A percentile compares a stretch with the other conserved stretches of the same genome.
Evolutionary conservation across 192 early-diverging fungal species (phyloP).

Genomic region (Umbelopsis vinacea): DNA sequence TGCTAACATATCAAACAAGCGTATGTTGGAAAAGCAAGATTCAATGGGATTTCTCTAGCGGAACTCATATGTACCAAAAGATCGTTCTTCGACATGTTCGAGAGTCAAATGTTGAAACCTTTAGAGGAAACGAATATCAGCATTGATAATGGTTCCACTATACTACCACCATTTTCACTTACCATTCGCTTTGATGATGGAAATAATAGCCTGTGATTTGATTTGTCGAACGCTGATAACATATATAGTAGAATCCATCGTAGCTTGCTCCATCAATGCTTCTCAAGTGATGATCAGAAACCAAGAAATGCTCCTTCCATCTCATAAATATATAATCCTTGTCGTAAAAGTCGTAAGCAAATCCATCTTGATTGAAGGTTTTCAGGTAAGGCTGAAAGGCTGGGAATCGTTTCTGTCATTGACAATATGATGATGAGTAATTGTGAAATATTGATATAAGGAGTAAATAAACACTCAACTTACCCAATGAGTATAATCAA

Average conservation of each 20-base stretch:
- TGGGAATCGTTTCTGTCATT: conserved; percentile 48
- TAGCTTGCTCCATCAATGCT: conserved; percentile 83
- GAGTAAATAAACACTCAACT: background rate
- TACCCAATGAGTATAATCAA: conserved; percentile 81
- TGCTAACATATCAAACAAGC: background rate
- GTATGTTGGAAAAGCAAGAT: background rate
- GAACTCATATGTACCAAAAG: conserved; percentile 53
- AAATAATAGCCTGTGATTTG: conserved; percentile 66
- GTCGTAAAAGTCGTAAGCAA: conserved; percentile 48
- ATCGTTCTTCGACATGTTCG: conserved; percentile 44
- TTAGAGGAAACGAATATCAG: background rate
- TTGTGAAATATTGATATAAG: background rate
- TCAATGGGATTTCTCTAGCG: conserved; percentile 35
- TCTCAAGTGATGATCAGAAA: conserved; percentile 82
- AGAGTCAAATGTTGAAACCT: conserved; percentile 56
- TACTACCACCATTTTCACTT: conserved; percentile 9
- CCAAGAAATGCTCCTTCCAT: conserved; percentile 93
- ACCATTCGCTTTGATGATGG: conserved; percentile 65
- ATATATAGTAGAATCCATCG: conserved; percentile 90
- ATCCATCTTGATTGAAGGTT: conserved; percentile 49
- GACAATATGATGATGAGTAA: background rate
- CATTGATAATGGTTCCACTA: background rate
- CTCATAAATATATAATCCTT: conserved; percentile 83
- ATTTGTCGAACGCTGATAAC: conserved; percentile 66
- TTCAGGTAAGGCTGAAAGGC: conserved; percentile 55